These are phyloP conservation scores for Gynochthodes officinalis DNA, from an alignment of 257 asterid genomes.

Conservation along the genomic window DNA sequence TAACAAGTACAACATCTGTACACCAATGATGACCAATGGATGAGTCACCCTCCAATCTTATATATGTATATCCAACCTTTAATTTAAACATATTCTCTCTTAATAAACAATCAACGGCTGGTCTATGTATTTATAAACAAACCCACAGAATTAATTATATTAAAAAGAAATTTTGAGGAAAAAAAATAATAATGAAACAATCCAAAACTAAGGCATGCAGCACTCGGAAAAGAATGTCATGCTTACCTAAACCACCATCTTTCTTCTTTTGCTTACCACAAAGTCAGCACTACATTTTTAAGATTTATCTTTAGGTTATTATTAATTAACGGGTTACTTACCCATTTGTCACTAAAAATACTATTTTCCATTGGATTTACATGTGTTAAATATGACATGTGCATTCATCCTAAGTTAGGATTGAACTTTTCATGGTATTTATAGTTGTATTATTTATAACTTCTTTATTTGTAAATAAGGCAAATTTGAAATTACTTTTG, in stretches of 20 bases:
- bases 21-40: conserved; percentile 10
- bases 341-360: no score
- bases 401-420: no score
- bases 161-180: no score
- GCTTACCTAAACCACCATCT: conserved; percentile 21
- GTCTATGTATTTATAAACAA: not conserved
- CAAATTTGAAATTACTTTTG: no score
- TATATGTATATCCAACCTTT: not conserved
- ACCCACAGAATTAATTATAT: not conserved
- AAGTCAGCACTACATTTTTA: not conserved
- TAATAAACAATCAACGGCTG: not conserved
- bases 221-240: not conserved
- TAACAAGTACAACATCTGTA: not conserved
- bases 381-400: no score
- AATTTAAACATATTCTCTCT: no score
- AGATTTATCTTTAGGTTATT: not conserved
- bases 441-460: no score
- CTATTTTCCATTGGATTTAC: no score
- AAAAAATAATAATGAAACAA: not conserved
- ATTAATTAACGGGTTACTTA: no score
- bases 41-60: conserved; percentile 12
- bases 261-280: conserved; percentile 3
- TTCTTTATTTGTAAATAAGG: no score
- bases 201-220: no score
- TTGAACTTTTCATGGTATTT: no score